phyloP scores from a whole-genome alignment of 305 asterid species.

The Solanum hybrid region DNA sequence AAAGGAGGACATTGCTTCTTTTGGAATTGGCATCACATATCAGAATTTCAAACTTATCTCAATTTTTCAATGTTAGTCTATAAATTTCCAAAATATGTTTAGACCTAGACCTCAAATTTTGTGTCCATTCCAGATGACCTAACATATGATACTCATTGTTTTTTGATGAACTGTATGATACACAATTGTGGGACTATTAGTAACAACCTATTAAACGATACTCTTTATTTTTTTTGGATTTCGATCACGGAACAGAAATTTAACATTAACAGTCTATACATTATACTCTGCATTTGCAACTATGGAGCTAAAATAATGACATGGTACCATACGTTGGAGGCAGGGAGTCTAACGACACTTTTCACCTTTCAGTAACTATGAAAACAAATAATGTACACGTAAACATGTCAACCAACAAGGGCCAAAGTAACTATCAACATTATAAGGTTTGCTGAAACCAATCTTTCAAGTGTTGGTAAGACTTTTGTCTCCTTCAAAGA shows the following conservation, averaged over 20 bases:
- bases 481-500: neutral
- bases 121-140: neutral
- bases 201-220: neutral
- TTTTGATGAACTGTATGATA: neutral
- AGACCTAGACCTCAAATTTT: neutral
- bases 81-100: neutral
- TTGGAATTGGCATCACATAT: neutral
- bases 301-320: neutral
- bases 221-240: neutral
- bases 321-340: neutral
- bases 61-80: too few relatives aligned
- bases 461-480: neutral
- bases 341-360: neutral
- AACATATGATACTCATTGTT: neutral
- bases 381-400: neutral
- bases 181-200: neutral
- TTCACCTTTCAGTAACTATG: neutral
- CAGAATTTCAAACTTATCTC: neutral
- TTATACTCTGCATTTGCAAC: neutral
- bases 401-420: neutral
- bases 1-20: neutral
- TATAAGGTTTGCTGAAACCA: neutral
- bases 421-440: neutral
- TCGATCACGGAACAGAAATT: neutral
- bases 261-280: neutral